Percentiles rank a stretch among this genome's conserved stretches.
Evolutionary conservation across 2,329 filamentous ascomycete genomes (phyloP).

Genomic region (Clathrospora elynae): DNA sequence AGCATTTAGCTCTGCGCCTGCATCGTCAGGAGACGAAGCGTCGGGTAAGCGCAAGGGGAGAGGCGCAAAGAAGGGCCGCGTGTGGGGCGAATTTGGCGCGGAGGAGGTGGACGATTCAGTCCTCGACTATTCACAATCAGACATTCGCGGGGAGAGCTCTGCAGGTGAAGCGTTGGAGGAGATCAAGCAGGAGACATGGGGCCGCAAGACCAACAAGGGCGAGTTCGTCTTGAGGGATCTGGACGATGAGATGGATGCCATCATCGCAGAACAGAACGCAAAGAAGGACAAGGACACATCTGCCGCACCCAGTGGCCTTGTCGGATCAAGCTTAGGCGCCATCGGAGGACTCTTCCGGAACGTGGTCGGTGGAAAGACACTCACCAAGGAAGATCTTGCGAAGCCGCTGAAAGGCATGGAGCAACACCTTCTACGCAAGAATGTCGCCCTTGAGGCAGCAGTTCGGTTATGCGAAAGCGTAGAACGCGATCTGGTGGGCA

Average conservation of each 20-base stretch:
- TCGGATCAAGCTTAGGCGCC: slow-evolving; percentile 79
- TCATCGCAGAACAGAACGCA: slow-evolving; percentile 78
- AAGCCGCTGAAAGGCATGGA: slow-evolving; percentile 97
- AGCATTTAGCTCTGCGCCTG: slow-evolving; percentile 60
- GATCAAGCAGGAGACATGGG: slow-evolving; percentile 81
- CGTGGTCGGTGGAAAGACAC: slow-evolving; percentile 88
- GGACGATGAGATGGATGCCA: slow-evolving; percentile 89
- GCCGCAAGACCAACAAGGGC: slow-evolving; percentile 80
- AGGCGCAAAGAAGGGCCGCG: slow-evolving; percentile 80
- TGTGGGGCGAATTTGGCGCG: slow-evolving; percentile 91
- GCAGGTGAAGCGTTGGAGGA: slow-evolving; percentile 69
- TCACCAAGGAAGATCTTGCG: slow-evolving; percentile 86
- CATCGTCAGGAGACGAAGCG: slow-evolving; percentile 84
- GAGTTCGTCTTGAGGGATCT: slow-evolving; percentile 94
- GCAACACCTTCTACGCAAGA: slow-evolving; percentile 91
- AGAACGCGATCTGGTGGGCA: slow-evolving; percentile 83
- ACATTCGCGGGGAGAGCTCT: slow-evolving; percentile 54
- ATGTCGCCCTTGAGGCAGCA: slow-evolving; percentile 92
- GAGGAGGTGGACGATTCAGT: slow-evolving; percentile 79
- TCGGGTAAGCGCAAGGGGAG: slow-evolving; percentile 62
- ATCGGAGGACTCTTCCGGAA: slow-evolving; percentile 91
- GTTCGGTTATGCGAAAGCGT: slow-evolving; percentile 89
- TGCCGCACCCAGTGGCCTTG: slow-evolving; percentile 61
- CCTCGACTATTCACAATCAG: slow-evolving; percentile 84
- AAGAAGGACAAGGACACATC: slow-evolving; percentile 46